Base-by-base conservation (phyloP, 371 early-diverging fungal genomes). In the Mucor sp. region DNA sequence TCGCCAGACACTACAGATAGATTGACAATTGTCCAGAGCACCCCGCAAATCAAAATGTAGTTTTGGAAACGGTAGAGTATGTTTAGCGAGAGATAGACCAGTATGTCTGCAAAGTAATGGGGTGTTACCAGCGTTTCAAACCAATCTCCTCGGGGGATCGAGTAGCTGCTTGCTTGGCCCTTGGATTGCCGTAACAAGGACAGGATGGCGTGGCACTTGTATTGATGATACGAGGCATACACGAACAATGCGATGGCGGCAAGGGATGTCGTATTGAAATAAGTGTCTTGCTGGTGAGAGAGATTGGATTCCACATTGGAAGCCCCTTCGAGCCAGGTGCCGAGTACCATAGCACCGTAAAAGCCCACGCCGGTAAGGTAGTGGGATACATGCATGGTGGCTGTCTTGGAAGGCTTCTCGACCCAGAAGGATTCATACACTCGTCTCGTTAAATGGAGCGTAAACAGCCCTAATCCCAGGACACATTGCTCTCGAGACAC, bases 51-150 rank as follows among this genome's bases (percentile, higher is more conserved):
- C 11, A 88, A 25, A 0, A 77, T 76, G 12, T 68, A 55, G 19
- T 75, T 78, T 39, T 64, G 68, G 28, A 78, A 65, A 11, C 62
- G 53, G 64, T 71, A 72, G n/a, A 86, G 70, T 32, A 77, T 66
- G 9, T 74, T 69, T 25, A 82, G 76, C 21, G 81, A 76, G 11
- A 85, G n/a, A 66, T 93, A 93, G 43, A 93, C 74, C n/a, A 93
- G 60, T 58, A 93, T 90, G 65, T 93, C 93, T 47, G 89, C 86
- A 27, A 90, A 77, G 62, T 90, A 93, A 72, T 93, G 93, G 23
- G 93, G 92, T 5, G 84, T 76, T 7, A 88, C 87, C 11, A 91
- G 70, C 60, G 68, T 76, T 61, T 86, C 76, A 70, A 92, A 93
- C 90, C 91, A 86, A 63, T 89, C 90, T 17, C 93, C 93, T 64